Evolutionary conservation across 371 early-diverging fungal genomes (phyloP).

Genomic region (Conidiobolus incongruus): DNA sequence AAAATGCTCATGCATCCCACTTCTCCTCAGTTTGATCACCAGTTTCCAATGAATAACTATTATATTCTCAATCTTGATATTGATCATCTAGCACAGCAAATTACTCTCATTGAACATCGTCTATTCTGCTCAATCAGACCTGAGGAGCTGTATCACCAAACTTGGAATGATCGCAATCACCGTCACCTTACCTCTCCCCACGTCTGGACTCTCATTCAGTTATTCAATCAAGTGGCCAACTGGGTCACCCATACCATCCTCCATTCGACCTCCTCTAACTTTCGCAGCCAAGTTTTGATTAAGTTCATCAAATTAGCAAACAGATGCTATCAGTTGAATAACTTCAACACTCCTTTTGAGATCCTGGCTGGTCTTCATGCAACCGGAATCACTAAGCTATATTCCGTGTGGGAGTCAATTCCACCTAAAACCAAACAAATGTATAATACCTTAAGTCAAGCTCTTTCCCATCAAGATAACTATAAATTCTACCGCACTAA

Average conservation of each 20-base stretch:
- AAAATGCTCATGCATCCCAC: not conserved
- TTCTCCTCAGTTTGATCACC: not conserved
- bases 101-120: conserved; percentile 32
- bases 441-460: conserved; percentile 10
- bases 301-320: conserved; percentile 13
- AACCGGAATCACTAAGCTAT: conserved; percentile 22
- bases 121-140: conserved; percentile 20
- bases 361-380: conserved; percentile 29
- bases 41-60: not conserved
- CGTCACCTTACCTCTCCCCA: conserved; percentile 13
- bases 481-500: conserved; percentile 17
- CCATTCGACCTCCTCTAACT: too few relatives aligned
- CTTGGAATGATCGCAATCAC: conserved; percentile 10
- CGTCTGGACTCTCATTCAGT: conserved; percentile 9
- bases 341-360: conserved; percentile 35
- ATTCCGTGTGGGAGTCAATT: conserved; percentile 15
- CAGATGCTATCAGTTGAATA: conserved; percentile 21
- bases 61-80: conserved; percentile 14
- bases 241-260: too few relatives aligned
- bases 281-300: too few relatives aligned
- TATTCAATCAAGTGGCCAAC: too few relatives aligned
- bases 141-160: conserved; percentile 25
- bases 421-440: conserved; percentile 12
- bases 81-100: conserved; percentile 21
- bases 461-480: conserved; percentile 16